Conservation (phyloP, 306 rosid species). For the Cajanus cajan region DNA sequence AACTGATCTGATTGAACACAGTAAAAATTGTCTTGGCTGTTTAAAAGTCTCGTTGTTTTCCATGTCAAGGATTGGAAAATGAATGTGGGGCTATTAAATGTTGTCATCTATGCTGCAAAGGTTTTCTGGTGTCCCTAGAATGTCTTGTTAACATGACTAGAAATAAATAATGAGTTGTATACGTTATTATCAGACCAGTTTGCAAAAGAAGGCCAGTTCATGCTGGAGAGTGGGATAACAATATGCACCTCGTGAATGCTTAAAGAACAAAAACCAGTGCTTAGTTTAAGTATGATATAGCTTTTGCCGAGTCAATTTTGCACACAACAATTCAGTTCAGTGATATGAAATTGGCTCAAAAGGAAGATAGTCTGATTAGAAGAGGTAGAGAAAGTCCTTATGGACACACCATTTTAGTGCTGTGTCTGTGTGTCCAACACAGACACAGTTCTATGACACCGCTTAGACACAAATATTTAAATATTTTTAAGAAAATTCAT, state of each 20-base stretch:
- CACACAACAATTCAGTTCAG: neutral
- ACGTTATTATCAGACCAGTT: neutral
- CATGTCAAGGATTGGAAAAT: slow-evolving; percentile 14
- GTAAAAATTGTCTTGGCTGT: neutral
- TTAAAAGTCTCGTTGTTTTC: neutral
- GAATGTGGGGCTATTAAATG: slow-evolving; percentile 10
- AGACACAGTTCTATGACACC: neutral
- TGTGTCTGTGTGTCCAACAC: neutral
- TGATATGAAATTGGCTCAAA: neutral
- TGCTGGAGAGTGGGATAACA: neutral
- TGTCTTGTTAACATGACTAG: slow-evolving; percentile 5
- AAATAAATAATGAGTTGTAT: neutral
- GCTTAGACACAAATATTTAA: neutral
- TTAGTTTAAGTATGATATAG: neutral
- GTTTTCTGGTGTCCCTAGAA: neutral
- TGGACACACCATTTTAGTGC: neutral
- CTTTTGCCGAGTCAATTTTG: neutral
- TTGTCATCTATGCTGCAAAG: neutral
- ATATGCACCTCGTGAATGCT: neutral
- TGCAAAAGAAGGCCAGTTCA: neutral
- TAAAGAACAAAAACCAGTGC: neutral
- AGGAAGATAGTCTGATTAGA: neutral
- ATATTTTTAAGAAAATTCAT: neutral
- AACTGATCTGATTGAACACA: neutral
- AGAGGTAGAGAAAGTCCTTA: neutral